phyloP scores from a whole-genome alignment of 768 basidiomycete genomes.

The Sarcomyxa edulis region DNA sequence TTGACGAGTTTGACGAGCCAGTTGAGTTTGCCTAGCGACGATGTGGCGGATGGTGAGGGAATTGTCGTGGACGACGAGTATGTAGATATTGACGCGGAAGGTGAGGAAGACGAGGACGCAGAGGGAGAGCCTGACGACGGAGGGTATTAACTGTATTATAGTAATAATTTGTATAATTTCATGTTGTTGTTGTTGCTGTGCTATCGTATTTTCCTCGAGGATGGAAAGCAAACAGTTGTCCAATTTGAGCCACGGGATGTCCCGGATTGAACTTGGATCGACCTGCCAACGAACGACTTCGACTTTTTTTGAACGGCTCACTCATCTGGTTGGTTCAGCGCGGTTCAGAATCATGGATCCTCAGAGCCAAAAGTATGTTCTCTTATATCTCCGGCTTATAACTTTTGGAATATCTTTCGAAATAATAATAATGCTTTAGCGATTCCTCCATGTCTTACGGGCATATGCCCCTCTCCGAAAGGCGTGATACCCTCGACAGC shows the following conservation, averaged over 20 bases:
- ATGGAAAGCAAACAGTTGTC: constrained; percentile 18
- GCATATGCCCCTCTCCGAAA: constrained; percentile 46
- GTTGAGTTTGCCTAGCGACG: constrained; percentile 56
- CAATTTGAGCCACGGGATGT: constrained; percentile 26
- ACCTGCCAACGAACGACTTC: constrained; percentile 13
- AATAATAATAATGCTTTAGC: constrained; percentile 34
- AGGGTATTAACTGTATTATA: background rate
- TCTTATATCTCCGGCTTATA: constrained; percentile 3
- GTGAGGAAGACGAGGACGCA: constrained; percentile 37
- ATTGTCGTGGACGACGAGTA: constrained; percentile 32
- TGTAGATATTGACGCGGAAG: constrained; percentile 36
- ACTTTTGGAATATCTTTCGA: constrained; percentile 9
- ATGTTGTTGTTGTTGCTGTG: background rate
- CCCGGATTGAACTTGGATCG: constrained; percentile 9
- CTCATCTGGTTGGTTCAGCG: constrained; percentile 26
- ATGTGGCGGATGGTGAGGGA: constrained; percentile 33
- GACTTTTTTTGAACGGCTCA: constrained; percentile 5
- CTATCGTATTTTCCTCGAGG: constrained; percentile 15
- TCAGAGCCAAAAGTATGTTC: constrained; percentile 34
- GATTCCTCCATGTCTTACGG: constrained; percentile 59
- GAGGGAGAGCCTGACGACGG: constrained; percentile 35
- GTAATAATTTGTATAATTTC: too few species aligned
- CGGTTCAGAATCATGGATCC: constrained; percentile 26
- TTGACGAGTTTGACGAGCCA: constrained; percentile 42
- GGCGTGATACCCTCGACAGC: constrained; percentile 54